A percentile compares a stretch with the other conserved stretches of the same genome.
Conservation (phyloP, 345 rosid species). For the Hibiscus tridactylites region DNA sequence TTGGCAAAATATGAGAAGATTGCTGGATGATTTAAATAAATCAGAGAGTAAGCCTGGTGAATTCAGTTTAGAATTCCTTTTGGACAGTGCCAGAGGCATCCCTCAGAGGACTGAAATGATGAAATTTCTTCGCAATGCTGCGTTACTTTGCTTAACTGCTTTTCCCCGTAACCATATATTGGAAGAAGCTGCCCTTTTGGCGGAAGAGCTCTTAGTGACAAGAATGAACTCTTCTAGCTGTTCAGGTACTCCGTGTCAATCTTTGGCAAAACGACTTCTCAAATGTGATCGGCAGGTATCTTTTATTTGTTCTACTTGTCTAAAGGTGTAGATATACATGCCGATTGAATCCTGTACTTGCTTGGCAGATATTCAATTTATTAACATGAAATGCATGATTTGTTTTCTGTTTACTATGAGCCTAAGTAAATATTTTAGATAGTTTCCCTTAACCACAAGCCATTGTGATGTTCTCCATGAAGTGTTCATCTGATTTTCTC, state of each 20-base stretch:
- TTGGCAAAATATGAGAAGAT: constrained; percentile 40
- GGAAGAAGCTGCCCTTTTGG: constrained; percentile 84
- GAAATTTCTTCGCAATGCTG: constrained; percentile 81
- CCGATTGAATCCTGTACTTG: background rate
- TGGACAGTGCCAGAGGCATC: constrained; percentile 35
- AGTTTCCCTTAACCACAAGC: background rate
- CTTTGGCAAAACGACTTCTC: constrained; percentile 78
- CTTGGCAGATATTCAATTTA: background rate
- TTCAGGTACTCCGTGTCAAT: constrained; percentile 61
- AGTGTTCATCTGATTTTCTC: background rate
- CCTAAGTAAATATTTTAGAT: background rate
- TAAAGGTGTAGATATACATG: background rate
- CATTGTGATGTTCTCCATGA: background rate
- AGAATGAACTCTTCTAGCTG: constrained; percentile 46
- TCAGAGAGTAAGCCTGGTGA: constrained; percentile 23
- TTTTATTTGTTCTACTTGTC: constrained; percentile 12
- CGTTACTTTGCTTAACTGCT: constrained; percentile 58
- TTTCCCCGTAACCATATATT: constrained; percentile 74
- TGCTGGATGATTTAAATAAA: constrained; percentile 25
- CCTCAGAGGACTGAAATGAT: constrained; percentile 46
- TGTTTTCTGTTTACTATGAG: background rate
- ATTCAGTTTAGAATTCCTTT: constrained; percentile 38
- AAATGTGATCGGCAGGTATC: constrained; percentile 89
- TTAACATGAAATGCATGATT: background rate
- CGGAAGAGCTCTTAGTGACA: constrained; percentile 69